Evolutionary conservation across 768 basidiomycete species (phyloP).

Genomic region (Gelatoporia subvermispora): DNA sequence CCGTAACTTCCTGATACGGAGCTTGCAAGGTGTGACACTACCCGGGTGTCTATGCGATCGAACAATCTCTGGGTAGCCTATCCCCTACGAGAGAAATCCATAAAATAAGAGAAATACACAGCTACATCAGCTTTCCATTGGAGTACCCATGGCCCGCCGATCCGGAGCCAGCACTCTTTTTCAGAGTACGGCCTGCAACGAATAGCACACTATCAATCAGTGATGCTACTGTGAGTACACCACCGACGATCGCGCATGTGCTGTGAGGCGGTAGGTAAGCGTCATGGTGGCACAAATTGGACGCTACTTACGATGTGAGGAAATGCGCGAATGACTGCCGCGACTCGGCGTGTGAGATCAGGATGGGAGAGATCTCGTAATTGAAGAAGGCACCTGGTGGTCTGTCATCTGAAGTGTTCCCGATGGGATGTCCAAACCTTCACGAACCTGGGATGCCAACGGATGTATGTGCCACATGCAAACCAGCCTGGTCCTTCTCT

Average conservation of each 20-base stretch:
- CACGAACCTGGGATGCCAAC: conserved; percentile 61
- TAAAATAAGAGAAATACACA: conserved; percentile 2
- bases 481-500: conserved; percentile 57
- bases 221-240: conserved; percentile 91
- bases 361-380: conserved; percentile 96
- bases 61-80: too few relatives aligned
- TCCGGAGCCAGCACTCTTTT: conserved; percentile 41
- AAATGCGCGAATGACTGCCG: conserved; percentile 98
- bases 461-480: conserved; percentile 71
- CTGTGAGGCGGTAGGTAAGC: conserved; percentile 33
- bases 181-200: conserved; percentile 70
- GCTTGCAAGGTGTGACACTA: too few relatives aligned
- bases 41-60: too few relatives aligned
- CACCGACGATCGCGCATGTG: conserved; percentile 96
- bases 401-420: neutral
- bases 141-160: conserved; percentile 12
- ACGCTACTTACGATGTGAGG: conserved; percentile 78
- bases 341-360: conserved; percentile 85
- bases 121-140: conserved; percentile 25
- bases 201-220: conserved; percentile 85
- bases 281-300: neutral
- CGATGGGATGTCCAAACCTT: neutral
- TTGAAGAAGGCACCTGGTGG: conserved; percentile 76
- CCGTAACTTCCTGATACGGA: too few relatives aligned
- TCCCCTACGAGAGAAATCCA: neutral